Base-by-base conservation (phyloP, 345 rosid species). In the Eucalyptus marginata region DNA sequence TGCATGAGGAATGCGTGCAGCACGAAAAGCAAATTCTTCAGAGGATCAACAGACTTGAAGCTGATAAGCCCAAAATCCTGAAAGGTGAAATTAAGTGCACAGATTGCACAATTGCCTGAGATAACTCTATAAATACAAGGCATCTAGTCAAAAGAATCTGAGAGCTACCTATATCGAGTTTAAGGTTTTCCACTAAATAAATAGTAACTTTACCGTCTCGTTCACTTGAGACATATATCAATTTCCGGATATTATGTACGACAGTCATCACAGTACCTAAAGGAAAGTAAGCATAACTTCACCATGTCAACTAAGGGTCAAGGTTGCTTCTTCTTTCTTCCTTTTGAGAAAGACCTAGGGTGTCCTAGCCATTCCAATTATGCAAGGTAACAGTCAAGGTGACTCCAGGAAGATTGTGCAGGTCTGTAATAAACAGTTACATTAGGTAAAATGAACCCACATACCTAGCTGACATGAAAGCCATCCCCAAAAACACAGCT, bases 401-500 rank as follows among this genome's bases (percentile, higher is more conserved):
- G 83, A 76, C 84, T 20, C 27, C 47, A 40, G 47, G 84, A 76
- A 40, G 84, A 76, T 20, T 24, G 84, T 40, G 6, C 84, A 76
- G 83, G 83, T 40, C 84, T 76, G 46, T 25, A 6, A 68, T 18
- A n/a, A 47, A 33, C 47, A 89, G 88, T 66, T 40, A 66, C 62
- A 44, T 40, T 40, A 6, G 36, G 31, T 18, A 51, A 31, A 59
- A 64, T 43, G 49, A 89, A 56, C 79, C n/a, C 86, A 22, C 84
- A 90, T 95, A 97, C 99, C 99, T 98, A 56, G 98, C 98, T 51
- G 99, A 98, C 99, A 98, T 98, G 95, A 95, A 98, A 86, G 98
- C 98, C 99, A 98, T 98, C 44, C 99, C 99, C 33, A 96, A 86
- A 94, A 98, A 98, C 84, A 97, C 98, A 86, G 99, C 99, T 91